Base-by-base conservation (phyloP, 768 basidiomycete species). In the Lepiota brunneoincarnata region DNA sequence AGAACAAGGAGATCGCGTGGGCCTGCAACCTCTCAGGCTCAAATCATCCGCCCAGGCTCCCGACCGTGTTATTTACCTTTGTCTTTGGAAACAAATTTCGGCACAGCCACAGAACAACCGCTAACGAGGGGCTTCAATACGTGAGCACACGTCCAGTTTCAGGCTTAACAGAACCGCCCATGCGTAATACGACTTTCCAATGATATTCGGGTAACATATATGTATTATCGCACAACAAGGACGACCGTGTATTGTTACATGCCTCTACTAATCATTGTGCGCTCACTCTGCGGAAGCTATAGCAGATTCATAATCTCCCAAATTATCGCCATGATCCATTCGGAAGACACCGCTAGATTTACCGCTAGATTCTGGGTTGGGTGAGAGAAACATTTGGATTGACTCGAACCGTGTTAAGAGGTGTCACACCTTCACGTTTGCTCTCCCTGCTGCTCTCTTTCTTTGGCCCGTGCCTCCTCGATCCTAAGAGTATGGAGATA, bases 31-130 rank as follows among this genome's bases (percentile, higher is more conserved):
- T 43, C 21, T 34, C 40, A 54, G 17, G 49, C 54, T 46, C 38
- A 39, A 57, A 46, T 49, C 43, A 45, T 48, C 39, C 40, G 57
- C 51, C 61, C 51, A 58, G 44, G 59, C 43, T 71, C 61, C 68
- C 69, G 67, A 69, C 69, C 53, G 68, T 67, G 68, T 72, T 72
- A 58, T 70, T 72, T 72, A 65, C 45, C 21, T 48, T 31, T 18
- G 48, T 40, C 40, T 40, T 28, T 20, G 21, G 28, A n/a, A 38
- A 42, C 43, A 51, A 51, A 48, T 34, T 57, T 12, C 21, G 28
- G 17, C 10, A 31, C 31, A 2, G 31, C 31, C 31, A 31, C 28
- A 15, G 10, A 39, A 17, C n/a, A 14, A 31, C 12, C 50, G 12
- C 36, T 14, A 15, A 37, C 37, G 21, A 50, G 11, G n/a, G 28